Evolutionary conservation across 208 protist genomes (phyloP).

Genomic region (Phytomonas sp.): DNA sequence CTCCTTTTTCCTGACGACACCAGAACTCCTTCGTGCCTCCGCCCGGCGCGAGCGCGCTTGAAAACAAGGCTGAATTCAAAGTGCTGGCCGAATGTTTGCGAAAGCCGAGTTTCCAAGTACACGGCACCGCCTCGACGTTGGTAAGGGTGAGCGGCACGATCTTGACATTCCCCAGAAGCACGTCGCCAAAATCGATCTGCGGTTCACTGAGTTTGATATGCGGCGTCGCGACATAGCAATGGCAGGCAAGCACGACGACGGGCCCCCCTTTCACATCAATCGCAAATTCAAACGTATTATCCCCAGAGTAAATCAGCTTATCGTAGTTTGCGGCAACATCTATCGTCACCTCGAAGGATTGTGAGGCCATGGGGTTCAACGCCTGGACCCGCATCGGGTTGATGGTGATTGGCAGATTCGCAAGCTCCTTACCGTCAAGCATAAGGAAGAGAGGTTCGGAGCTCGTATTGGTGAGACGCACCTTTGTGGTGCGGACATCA

Average conservation of each 20-base stretch:
- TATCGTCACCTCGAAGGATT: conserved; percentile 47
- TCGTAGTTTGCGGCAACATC: conserved; percentile 20
- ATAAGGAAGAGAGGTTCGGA: conserved; percentile 48
- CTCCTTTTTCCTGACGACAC: conserved; percentile 48
- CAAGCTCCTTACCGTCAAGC: conserved; percentile 73
- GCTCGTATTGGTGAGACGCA: conserved; percentile 86
- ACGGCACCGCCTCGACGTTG: conserved; percentile 85
- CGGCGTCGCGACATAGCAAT: conserved; percentile 90
- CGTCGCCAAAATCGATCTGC: conserved; percentile 81
- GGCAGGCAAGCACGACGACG: conserved; percentile 68
- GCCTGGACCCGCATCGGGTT: conserved; percentile 73
- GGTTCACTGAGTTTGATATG: conserved; percentile 50
- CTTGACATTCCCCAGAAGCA: conserved; percentile 79
- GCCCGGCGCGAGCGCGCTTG: neutral
- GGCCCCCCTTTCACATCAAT: conserved; percentile 84
- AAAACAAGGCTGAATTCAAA: neutral
- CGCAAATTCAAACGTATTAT: conserved; percentile 70
- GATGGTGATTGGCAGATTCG: conserved; percentile 41
- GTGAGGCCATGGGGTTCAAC: conserved; percentile 41
- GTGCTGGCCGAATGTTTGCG: conserved; percentile 18
- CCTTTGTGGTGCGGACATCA: conserved; percentile 55
- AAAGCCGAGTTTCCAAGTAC: conserved; percentile 77
- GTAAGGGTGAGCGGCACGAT: conserved; percentile 74
- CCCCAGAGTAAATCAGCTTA: conserved; percentile 20
- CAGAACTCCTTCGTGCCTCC: conserved; percentile 45